phyloP scores from a whole-genome alignment of 75 land plant species.

The Adiantum capillusveneris region DNA sequence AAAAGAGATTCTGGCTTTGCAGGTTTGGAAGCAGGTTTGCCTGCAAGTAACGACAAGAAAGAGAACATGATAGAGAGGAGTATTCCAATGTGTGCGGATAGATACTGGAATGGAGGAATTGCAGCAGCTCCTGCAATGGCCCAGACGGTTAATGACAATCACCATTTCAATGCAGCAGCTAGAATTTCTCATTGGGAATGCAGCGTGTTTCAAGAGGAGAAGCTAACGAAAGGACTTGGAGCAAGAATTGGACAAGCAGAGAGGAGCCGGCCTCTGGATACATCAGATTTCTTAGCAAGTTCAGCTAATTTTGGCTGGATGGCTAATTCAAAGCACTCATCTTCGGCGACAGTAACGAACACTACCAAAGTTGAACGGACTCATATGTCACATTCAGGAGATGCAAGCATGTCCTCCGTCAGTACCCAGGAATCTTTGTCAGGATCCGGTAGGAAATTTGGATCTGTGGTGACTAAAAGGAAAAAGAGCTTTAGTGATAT shows the following conservation, averaged over 20 bases:
- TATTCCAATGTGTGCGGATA: not conserved
- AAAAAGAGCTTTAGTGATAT: not conserved
- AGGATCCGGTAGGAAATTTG: not conserved
- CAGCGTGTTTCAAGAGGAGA: constrained; percentile 1
- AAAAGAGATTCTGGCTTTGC: not conserved
- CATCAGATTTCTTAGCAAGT: not conserved
- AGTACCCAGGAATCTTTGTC: not conserved
- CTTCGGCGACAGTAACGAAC: not conserved
- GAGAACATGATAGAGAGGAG: not conserved
- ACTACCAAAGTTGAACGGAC: no score
- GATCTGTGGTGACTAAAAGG: not conserved
- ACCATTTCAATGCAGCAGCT: constrained; percentile 1
- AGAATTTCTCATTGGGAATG: constrained; percentile 5
- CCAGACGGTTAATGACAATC: not conserved
- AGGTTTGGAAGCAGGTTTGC: not conserved
- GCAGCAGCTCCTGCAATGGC: not conserved
- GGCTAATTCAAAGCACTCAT: not conserved
- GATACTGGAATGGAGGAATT: not conserved
- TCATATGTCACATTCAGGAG: no score
- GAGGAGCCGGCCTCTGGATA: not conserved
- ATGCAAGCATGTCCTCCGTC: no score
- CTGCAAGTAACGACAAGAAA: not conserved
- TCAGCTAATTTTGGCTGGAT: not conserved
- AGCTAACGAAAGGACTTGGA: not conserved
- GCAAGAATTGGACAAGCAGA: not conserved